Conservation (phyloP, 2,329 filamentous ascomycete genomes). For the Dactylonectria estremocensis region DNA sequence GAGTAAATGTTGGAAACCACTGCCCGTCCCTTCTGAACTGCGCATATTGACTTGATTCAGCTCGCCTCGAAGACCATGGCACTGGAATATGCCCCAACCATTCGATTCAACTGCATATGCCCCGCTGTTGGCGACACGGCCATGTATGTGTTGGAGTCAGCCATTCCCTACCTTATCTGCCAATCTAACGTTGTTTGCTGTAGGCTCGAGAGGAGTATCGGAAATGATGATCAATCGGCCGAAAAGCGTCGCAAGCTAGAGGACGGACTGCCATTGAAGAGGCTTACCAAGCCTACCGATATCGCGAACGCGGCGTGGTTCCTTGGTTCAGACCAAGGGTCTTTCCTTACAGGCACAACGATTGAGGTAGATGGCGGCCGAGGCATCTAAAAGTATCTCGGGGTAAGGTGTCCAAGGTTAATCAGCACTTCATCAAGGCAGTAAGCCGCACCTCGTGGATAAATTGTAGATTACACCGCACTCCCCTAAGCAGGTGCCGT, state of each 20-base stretch:
- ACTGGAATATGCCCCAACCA: neutral
- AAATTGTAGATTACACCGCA: too few relatives aligned
- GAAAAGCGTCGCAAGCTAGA: neutral
- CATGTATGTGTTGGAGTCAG: neutral
- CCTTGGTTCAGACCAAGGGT: neutral
- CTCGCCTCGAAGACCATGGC: neutral
- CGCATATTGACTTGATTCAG: neutral
- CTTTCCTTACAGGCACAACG: neutral
- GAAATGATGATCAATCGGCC: neutral
- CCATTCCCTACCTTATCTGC: neutral
- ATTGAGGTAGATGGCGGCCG: neutral
- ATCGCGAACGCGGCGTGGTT: neutral
- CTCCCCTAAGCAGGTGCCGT: too few relatives aligned
- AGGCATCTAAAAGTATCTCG: neutral
- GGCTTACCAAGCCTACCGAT: neutral
- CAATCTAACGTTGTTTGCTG: neutral
- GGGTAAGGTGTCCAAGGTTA: too few relatives aligned
- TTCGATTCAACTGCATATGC: conserved; percentile 1
- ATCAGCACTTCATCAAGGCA: too few relatives aligned
- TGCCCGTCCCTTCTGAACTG: neutral
- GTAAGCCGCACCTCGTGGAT: too few relatives aligned
- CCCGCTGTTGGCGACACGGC: neutral
- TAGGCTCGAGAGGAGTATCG: neutral
- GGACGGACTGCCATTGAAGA: neutral
- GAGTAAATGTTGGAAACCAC: neutral